A percentile compares a stretch with the other conserved stretches of the same genome.
Conservation (phyloP, 163 green algal genomes). For the Scenedesmus sp. region DNA sequence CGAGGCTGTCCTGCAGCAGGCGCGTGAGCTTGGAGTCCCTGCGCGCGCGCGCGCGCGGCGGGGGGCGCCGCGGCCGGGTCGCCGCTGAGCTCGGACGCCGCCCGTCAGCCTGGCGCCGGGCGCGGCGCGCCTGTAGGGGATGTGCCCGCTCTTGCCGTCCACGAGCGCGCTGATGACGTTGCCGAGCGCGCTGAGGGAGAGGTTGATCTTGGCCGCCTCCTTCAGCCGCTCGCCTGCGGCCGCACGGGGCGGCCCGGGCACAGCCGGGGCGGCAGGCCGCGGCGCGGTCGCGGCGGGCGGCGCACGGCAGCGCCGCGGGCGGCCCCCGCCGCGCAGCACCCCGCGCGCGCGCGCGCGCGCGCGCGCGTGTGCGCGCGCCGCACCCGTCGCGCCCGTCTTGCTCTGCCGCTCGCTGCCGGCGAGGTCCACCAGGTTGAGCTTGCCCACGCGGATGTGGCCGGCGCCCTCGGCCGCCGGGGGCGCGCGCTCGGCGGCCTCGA, state of each 20-base stretch:
- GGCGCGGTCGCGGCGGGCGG: too few relatives aligned
- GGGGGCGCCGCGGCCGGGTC: too few relatives aligned
- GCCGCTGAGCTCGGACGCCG: too few relatives aligned
- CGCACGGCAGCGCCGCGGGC: too few relatives aligned
- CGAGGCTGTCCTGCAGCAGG: conserved; percentile 83
- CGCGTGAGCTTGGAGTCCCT: conserved; percentile 93
- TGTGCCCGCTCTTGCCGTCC: conserved; percentile 69
- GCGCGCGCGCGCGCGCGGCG: conserved; percentile 49
- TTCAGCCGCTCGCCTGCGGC: conserved; percentile 79
- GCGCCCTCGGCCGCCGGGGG: conserved; percentile 16
- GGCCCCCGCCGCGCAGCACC: too few relatives aligned
- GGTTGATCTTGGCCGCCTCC: conserved; percentile 93
- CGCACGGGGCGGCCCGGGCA: too few relatives aligned
- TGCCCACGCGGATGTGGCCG: conserved; percentile 66
- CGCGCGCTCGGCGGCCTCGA: conserved; percentile 73
- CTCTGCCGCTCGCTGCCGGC: conserved; percentile 82
- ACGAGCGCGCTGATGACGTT: conserved; percentile 90
- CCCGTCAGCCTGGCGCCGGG: too few relatives aligned
- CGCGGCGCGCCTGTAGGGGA: conserved; percentile 60
- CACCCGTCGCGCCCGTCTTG: conserved; percentile 79
- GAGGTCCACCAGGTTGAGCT: conserved; percentile 89
- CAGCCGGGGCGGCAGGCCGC: too few relatives aligned
- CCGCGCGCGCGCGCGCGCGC: too few relatives aligned
- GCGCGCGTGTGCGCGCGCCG: too few relatives aligned
- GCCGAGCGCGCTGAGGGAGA: conserved; percentile 83